A percentile compares a stretch with the other conserved stretches of the same genome.
Evolutionary conservation across 352 stramenopile genomes (phyloP).

Genomic region (Globisporangium radiosum): DNA sequence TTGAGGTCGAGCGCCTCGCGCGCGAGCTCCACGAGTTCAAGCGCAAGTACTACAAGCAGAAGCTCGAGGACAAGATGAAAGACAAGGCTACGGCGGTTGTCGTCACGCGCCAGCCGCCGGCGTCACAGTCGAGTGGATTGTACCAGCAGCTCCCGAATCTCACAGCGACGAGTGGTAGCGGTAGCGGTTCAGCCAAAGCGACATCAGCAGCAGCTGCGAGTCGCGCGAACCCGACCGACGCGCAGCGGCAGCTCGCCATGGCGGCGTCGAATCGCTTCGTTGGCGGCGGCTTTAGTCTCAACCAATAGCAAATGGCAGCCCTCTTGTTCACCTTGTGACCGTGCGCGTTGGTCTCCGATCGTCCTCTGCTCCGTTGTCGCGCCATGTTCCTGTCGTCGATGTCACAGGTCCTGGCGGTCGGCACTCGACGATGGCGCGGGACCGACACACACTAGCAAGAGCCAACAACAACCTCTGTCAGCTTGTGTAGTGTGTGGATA

Average conservation of each 20-base stretch:
- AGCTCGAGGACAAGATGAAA: slow-evolving; percentile 82
- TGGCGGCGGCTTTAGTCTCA: slow-evolving; percentile 92
- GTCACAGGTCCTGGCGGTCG: not conserved
- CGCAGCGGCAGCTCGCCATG: slow-evolving; percentile 82
- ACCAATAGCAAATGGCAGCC: slow-evolving; percentile 42
- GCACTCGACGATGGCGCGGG: not conserved
- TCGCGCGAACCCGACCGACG: slow-evolving; percentile 43
- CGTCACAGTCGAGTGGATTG: not conserved
- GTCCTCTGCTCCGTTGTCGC: too few relatives aligned
- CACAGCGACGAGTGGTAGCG: slow-evolving; percentile 3
- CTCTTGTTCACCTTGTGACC: not conserved
- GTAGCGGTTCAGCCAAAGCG: not conserved
- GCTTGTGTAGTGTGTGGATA: too few relatives aligned
- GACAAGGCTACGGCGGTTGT: slow-evolving; percentile 39
- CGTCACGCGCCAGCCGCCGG: slow-evolving; percentile 17
- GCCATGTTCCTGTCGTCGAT: not conserved
- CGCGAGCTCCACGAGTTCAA: slow-evolving; percentile 93
- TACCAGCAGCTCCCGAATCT: slow-evolving; percentile 30
- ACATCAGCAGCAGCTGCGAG: not conserved
- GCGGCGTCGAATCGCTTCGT: slow-evolving; percentile 87
- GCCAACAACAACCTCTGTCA: not conserved
- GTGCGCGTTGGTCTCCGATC: not conserved
- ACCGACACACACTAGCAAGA: not conserved
- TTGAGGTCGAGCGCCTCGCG: slow-evolving; percentile 90
- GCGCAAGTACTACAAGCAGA: slow-evolving; percentile 94